Base-by-base conservation (phyloP, 2,329 filamentous ascomycete genomes). In the Xylaria multiplex region DNA sequence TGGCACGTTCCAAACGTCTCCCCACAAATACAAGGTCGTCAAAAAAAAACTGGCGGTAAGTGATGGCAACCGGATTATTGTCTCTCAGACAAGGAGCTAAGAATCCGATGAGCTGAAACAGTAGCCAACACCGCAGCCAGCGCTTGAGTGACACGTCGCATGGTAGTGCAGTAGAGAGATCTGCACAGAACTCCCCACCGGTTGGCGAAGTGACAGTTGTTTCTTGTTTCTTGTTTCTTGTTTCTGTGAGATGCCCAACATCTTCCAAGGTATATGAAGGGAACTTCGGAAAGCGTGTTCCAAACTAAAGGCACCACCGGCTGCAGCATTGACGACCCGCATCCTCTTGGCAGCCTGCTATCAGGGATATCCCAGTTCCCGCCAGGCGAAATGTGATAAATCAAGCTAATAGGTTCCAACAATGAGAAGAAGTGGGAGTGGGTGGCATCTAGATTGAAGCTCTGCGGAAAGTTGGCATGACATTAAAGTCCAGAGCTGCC, bases 61-160 rank as follows among this genome's bases (percentile, higher is more conserved):
- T 45, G 48, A 49, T 22, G 42, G 58, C 40, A 59, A 58, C 48
- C 19, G 45, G 24, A 61, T 57, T 56, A 52, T 50, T 22, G 37
- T 56, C 37, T 35, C 35, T 50, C 24, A 35, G 50, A 59, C 55
- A 53, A 50, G 9, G 16, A 50, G 37, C 46, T 42, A 55, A 30
- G 52, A 55, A 55, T 14, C 43, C 27, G 49, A 37, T 52, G 60
- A 66, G 61, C 61, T 69, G 67, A 67, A 69, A 67, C 64, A 63
- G 19, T 24, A 54, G 61, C 40, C 52, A 53, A 58, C 42, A 60
- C 49, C 55, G 55, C 35, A 59, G 60, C 66, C 64, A 66, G 64
- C 64, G 59, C 59, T 53, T 43, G 37, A 65, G 59, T 72, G 73
- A 73, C 70, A 68, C 71, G 72, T 74, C 71, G 71, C 69, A 69